phyloP scores from a whole-genome alignment of 2,329 filamentous ascomycete genomes.

The Lachnellula cervina region DNA sequence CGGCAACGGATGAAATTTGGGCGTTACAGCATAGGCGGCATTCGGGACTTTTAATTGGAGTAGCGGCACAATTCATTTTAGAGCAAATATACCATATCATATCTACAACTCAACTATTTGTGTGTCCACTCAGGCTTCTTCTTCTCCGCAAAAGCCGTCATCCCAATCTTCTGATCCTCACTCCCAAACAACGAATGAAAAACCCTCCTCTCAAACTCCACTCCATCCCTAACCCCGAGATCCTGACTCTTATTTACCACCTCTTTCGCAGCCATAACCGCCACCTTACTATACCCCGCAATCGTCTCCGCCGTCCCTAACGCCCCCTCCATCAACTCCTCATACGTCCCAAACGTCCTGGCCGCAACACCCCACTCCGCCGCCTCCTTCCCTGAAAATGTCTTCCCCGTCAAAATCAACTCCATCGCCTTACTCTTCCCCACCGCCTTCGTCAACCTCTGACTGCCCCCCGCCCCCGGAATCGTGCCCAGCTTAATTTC shows the following conservation, averaged over 20 bases:
- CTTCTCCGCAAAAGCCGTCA: conserved; percentile 95
- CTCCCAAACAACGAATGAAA: conserved; percentile 94
- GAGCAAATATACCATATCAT: not conserved
- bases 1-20: not conserved
- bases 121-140: conserved; percentile 87
- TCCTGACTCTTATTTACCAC: conserved; percentile 99
- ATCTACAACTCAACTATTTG: conserved; percentile 53
- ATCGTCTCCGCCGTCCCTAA: conserved; percentile 84
- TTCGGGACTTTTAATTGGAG: not conserved
- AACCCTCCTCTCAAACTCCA: conserved; percentile 89
- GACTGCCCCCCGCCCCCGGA: conserved; percentile 86
- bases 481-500: conserved; percentile 95
- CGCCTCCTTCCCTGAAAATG: conserved; percentile 78
- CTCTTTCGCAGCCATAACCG: conserved; percentile 87
- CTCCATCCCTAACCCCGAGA: conserved; percentile 76
- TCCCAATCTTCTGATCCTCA: conserved; percentile 93
- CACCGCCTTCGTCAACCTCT: conserved; percentile 77
- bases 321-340: conserved; percentile 76
- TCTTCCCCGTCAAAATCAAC: conserved; percentile 79
- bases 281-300: conserved; percentile 79
- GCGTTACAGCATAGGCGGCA: not conserved
- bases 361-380: conserved; percentile 89
- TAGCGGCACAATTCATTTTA: conserved; percentile 1
- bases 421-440: conserved; percentile 90
- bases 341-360: conserved; percentile 70